phyloP scores from a whole-genome alignment of 2,329 filamentous ascomycete species.

The Alternaria gaisen region DNA sequence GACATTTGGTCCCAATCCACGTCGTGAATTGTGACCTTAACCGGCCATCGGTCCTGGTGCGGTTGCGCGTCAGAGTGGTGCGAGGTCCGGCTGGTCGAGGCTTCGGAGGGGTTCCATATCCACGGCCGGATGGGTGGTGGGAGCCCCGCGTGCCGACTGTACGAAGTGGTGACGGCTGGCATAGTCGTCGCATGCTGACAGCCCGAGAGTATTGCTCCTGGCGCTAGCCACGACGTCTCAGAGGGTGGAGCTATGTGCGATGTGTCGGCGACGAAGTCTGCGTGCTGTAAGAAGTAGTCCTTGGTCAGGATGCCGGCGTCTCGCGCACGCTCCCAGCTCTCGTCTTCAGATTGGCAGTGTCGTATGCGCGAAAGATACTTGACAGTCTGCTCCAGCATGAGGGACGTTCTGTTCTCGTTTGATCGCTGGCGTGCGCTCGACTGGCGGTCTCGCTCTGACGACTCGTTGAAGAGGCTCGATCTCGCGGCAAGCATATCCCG shows the following conservation, averaged over 20 bases:
- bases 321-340: constrained; percentile 62
- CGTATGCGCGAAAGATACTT: constrained; percentile 69
- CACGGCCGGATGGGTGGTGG: constrained; percentile 49
- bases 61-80: constrained; percentile 30
- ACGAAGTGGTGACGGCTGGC: constrained; percentile 29
- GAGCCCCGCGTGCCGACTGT: constrained; percentile 29
- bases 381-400: constrained; percentile 65
- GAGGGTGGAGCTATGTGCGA: constrained; percentile 60
- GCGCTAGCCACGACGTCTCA: constrained; percentile 68
- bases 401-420: constrained; percentile 36
- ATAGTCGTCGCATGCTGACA: constrained; percentile 65
- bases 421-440: constrained; percentile 16
- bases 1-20: constrained; percentile 69
- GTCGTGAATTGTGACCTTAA: constrained; percentile 71
- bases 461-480: constrained; percentile 24
- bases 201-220: constrained; percentile 68
- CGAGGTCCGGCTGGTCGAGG: constrained; percentile 34
- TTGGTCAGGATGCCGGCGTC: constrained; percentile 63
- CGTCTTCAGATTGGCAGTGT: constrained; percentile 61
- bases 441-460: constrained; percentile 11
- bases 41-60: constrained; percentile 70
- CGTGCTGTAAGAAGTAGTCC: constrained; percentile 62
- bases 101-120: constrained; percentile 47
- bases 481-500: constrained; percentile 38
- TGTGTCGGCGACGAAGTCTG: constrained; percentile 68